These are phyloP conservation scores for Betula pendula DNA, from an alignment of 306 rosid genomes.

Conservation along the genomic window DNA sequence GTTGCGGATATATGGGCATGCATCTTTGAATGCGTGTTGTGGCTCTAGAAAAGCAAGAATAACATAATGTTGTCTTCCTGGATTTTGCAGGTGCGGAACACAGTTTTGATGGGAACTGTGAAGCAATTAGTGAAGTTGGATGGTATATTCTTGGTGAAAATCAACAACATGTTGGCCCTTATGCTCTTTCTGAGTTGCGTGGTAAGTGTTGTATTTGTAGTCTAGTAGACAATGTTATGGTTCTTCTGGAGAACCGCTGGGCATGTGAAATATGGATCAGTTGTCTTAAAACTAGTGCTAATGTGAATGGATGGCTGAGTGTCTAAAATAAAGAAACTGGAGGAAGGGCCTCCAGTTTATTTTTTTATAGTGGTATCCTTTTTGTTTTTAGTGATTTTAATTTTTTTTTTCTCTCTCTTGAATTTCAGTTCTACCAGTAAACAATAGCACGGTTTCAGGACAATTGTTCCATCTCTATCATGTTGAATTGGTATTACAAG, in stretches of 20 bases:
- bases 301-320: not conserved
- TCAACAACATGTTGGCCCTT: conserved; percentile 87
- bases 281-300: conserved; percentile 6
- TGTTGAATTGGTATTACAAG: conserved; percentile 44
- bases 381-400: conserved; percentile 13
- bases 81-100: conserved; percentile 34
- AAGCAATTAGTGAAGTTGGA: conserved; percentile 47
- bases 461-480: conserved; percentile 41
- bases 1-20: not conserved
- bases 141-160: conserved; percentile 84
- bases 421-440: conserved; percentile 50
- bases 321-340: conserved; percentile 24
- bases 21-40: not conserved
- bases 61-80: not conserved
- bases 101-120: conserved; percentile 22
- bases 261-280: not conserved
- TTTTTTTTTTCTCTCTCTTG: conserved; percentile 34
- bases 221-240: not conserved
- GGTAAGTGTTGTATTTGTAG: conserved; percentile 50
- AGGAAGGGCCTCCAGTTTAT: not conserved
- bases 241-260: not conserved
- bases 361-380: not conserved
- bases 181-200: conserved; percentile 69
- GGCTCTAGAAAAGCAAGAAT: not conserved
- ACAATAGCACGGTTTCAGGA: conserved; percentile 47